Base-by-base conservation (phyloP, 805 yeast genomes). In the Pichia pseudocactophila region DNA sequence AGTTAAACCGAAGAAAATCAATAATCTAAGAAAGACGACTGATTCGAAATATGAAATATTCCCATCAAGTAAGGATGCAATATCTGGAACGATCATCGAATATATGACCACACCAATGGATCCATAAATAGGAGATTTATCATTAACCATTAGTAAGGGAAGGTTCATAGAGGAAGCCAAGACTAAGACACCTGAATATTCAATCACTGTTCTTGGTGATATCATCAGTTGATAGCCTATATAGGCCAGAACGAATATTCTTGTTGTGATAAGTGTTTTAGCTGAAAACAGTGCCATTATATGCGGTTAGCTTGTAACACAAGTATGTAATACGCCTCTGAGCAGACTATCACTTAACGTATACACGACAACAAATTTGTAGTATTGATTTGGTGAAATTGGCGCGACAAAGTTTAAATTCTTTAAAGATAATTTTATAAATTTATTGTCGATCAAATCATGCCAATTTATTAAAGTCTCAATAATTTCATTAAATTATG, bases 1-100 rank as follows among this genome's bases (percentile, higher is more conserved):
- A 7, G 75, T 77, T 30, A 80, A 49, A 0, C 56, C 51, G 50
- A 82, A 80, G 51, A 65, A 73, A 8, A 68, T 33, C 13, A 69
- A 49, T 41, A 81, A 58, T 55, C 89, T 68, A 6, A 71, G 50
- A 9, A 88, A 86, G 2, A 80, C 74, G 10, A 78, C 55, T 0
- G 79, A 66, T 49, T 78, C 80, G 52, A 82, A 81, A 57, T 73
- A 79, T 20, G 49, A 46, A 10, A 43, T 39, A 40, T 73, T 73
- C 11, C 55, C 58, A 36, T 64, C 76, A 17, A 74, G 39, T 34
- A 78, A 57, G n/a, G 87, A 84, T 13, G 79, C 63, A 36, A 81
- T 51, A 58, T 82, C 92, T 20, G 65, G 54, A 4, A 77, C 7
- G 0, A 76, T 76, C 34, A 68, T 49, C 3, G 71, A 49, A 0